Conservation (phyloP, 108 stramenopile species). For the Pseudonitzschia delicatissima region DNA sequence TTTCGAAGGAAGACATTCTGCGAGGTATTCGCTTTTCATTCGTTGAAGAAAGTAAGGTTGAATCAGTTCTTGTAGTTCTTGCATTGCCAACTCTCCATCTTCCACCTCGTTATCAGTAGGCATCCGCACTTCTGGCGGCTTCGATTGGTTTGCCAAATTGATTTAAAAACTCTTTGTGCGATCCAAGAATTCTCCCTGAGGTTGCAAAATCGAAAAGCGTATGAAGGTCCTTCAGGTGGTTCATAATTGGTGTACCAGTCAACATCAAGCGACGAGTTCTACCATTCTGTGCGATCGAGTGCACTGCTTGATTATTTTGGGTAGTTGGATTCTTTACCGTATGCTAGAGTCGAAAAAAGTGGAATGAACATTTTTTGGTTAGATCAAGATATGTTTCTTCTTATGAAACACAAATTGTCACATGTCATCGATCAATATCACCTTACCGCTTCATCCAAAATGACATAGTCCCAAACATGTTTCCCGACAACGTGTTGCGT, state of each 20-base stretch:
- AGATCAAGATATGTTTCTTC: neutral
- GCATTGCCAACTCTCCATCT: constrained; percentile 64
- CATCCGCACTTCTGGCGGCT: constrained; percentile 70
- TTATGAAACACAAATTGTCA: neutral
- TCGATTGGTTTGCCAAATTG: constrained; percentile 74
- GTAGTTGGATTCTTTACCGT: constrained; percentile 89
- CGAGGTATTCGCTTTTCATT: constrained; percentile 78
- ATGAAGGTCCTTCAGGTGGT: constrained; percentile 91
- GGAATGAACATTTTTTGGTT: neutral
- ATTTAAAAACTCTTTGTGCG: constrained; percentile 45
- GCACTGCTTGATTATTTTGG: constrained; percentile 56
- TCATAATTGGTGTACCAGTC: constrained; percentile 95
- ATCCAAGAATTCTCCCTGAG: constrained; percentile 61
- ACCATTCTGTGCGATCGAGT: constrained; percentile 41
- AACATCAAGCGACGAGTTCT: constrained; percentile 78
- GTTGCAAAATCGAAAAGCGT: constrained; percentile 90
- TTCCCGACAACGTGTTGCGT: neutral
- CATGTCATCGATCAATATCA: neutral
- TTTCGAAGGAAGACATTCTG: constrained; percentile 85
- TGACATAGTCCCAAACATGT: constrained; percentile 84
- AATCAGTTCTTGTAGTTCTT: constrained; percentile 65
- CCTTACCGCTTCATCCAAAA: constrained; percentile 89
- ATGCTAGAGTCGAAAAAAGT: constrained; percentile 37
- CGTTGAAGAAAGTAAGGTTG: constrained; percentile 89
- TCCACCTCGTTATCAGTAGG: constrained; percentile 52